phyloP scores from a whole-genome alignment of 257 asterid species.

The Parsonsia alboflavescens region DNA sequence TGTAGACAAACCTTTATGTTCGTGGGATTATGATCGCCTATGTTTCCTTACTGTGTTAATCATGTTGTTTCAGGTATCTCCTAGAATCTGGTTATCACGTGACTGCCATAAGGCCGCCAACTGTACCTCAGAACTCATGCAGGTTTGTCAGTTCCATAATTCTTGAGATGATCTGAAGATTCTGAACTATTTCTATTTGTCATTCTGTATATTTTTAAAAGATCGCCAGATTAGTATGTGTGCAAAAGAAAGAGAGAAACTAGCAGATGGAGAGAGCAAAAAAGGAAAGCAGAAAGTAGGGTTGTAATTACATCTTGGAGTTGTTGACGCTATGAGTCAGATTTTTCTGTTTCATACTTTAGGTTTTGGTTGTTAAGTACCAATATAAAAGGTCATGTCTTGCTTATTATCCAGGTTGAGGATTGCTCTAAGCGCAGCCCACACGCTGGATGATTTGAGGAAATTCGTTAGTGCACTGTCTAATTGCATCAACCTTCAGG shows the following conservation, averaged over 20 bases:
- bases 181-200: too few relatives aligned
- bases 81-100: conserved; percentile 71
- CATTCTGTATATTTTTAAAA: neutral
- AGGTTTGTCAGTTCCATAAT: conserved; percentile 54
- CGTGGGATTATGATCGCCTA: neutral
- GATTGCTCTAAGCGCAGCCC: conserved; percentile 79
- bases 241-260: neutral
- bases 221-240: neutral
- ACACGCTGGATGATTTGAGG: conserved; percentile 67
- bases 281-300: neutral
- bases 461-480: conserved; percentile 64
- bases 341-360: neutral
- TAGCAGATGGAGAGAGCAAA: neutral
- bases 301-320: neutral
- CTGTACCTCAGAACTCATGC: conserved; percentile 96
- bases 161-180: conserved; percentile 41
- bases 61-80: conserved; percentile 65
- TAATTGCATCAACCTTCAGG: conserved; percentile 57
- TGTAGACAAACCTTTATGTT: neutral
- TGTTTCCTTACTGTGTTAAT: conserved; percentile 21
- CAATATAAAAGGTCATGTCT: neutral
- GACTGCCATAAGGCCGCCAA: conserved; percentile 92
- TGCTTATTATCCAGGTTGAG: conserved; percentile 46
- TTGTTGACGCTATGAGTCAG: neutral
- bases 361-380: neutral